These are phyloP conservation scores for Hemileia vastatrix DNA, from an alignment of 1,284 basidiomycete species.

Conservation along the genomic window DNA sequence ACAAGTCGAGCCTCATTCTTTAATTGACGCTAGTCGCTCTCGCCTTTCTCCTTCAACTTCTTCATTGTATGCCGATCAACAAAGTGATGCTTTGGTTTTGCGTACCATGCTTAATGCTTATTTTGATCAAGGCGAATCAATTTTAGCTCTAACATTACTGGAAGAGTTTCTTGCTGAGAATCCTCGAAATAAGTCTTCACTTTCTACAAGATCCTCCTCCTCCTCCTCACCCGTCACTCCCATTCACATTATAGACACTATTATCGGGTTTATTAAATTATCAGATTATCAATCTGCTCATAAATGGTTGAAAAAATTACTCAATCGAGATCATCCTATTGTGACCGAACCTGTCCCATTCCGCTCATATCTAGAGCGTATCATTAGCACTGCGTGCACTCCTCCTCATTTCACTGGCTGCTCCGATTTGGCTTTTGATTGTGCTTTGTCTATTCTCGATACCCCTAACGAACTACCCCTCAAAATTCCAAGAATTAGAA, in stretches of 20 bases:
- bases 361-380: too few species aligned
- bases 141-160: slow-evolving; percentile 15
- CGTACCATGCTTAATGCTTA: slow-evolving; percentile 14
- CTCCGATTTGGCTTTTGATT: too few species aligned
- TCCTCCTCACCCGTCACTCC: slow-evolving; percentile 1
- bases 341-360: too few species aligned
- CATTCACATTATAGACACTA: slow-evolving; percentile 17
- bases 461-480: too few species aligned
- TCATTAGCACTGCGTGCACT: too few species aligned
- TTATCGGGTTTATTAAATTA: slow-evolving; percentile 14
- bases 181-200: too few species aligned
- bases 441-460: too few species aligned
- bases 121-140: slow-evolving; percentile 10
- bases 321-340: slow-evolving; percentile 19
- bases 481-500: too few species aligned
- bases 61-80: slow-evolving; percentile 4
- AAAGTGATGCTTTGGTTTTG: slow-evolving; percentile 7
- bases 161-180: slow-evolving; percentile 5
- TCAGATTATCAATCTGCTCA: slow-evolving; percentile 15
- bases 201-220: background rate
- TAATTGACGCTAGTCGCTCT: background rate
- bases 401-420: too few species aligned
- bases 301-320: slow-evolving; percentile 18
- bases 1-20: slow-evolving; percentile 1
- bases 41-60: too few species aligned